Evolutionary conservation across 148 eudicot genomes (phyloP), one percentile per base, ranked within the genome.

Genomic region (Tetragonia tetragonoides): DNA sequence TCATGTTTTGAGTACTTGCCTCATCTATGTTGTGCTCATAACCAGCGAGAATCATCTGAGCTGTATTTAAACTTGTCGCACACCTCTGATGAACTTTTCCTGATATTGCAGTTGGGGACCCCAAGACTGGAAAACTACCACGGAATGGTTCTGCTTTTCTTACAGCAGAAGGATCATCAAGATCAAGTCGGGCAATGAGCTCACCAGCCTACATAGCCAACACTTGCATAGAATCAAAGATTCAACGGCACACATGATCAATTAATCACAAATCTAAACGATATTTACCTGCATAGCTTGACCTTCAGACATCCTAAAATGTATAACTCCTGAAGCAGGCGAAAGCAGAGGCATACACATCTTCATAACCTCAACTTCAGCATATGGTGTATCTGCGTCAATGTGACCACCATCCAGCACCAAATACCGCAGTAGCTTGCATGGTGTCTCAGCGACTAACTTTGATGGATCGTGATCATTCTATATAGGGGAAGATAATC

Each of bases 291-390:
- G 99, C 99, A 96, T 93, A n/a, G 98, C 91, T 87, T 96, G 99
- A 80, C 99, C 98, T 91, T 96, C 99, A 57, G 99, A 89, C 93
- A 96, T 73, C 77, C 81, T 86, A 76, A 96, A 90, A 60, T 83
- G 98, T 78, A 96, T 88, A 53, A 83, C 80, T 44, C 98, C 99
- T 41, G 99, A 87, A 75, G 98, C 97, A 71, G 99, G 99, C 23
- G 98, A 96, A 79, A 96, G 99, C 82, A 96, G 91, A 75, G 99
- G 99, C 99, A 96, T 96, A 78, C 99, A 96, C 99, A 96, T 96
- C 83, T 96, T 96, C 99, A 96, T 96, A 78, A 96, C 99, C 85
- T 96, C 99, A n/a, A 96, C 99, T 84, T 96, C 99, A 39, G 97
- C 99, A 89, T 81, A 96, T 57, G 99, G 99, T 62, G 91, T 91